These are phyloP conservation scores for Verticillium alfalfae DNA, from an alignment of 2,329 filamentous ascomycete genomes.

Conservation along the genomic window DNA sequence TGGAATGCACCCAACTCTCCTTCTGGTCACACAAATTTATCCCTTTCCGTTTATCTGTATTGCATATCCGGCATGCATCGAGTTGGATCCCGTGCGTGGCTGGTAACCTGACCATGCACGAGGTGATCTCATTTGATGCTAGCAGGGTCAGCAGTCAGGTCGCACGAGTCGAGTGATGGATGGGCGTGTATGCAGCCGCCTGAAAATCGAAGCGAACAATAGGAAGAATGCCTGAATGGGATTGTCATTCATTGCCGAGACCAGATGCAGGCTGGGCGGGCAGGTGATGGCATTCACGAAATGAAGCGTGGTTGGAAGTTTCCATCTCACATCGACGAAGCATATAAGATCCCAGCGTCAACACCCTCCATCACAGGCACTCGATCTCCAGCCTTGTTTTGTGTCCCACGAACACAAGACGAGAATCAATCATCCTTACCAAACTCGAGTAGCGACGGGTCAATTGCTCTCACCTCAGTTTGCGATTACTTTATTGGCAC, in stretches of 20 bases:
- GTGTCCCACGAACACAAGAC: background rate
- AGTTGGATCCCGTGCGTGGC: background rate
- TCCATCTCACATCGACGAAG: background rate
- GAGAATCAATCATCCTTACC: background rate
- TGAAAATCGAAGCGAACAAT: background rate
- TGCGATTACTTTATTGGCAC: background rate
- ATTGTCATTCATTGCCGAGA: background rate
- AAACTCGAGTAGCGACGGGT: background rate
- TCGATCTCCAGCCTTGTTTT: background rate
- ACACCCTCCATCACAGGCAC: background rate
- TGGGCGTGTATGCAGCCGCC: background rate
- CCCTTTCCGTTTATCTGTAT: background rate
- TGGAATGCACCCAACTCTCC: background rate
- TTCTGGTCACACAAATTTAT: background rate
- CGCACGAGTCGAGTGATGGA: background rate
- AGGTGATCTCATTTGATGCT: conserved; percentile 1
- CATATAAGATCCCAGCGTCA: background rate
- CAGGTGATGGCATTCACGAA: background rate
- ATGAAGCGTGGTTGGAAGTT: background rate
- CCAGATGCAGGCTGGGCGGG: background rate
- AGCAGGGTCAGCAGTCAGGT: background rate
- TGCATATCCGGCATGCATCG: background rate
- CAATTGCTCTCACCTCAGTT: background rate
- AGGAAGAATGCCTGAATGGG: background rate
- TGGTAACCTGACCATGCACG: background rate